Percentiles rank a stretch among this genome's conserved stretches.
These are phyloP conservation scores for Puccinia triticina DNA, from an alignment of 1,284 basidiomycete genomes.

Conservation along the genomic window DNA sequence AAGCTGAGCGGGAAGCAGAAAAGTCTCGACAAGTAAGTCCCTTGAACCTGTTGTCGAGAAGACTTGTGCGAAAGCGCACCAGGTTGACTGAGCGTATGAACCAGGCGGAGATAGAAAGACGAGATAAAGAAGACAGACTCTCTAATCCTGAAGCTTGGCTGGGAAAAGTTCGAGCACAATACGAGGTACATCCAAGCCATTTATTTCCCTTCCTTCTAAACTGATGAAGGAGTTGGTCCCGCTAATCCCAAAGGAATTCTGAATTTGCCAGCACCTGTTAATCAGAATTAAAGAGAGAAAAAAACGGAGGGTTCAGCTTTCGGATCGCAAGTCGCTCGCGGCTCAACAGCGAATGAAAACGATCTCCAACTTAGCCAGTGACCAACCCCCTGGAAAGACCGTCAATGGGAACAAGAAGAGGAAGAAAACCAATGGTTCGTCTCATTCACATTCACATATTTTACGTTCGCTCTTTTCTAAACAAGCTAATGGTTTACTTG, in stretches of 20 bases:
- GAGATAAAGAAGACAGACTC: conserved; percentile 38
- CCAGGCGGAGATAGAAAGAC: conserved; percentile 38
- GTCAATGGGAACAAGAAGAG: conserved; percentile 70
- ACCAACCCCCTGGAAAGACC: conserved; percentile 59
- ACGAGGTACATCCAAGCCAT: conserved; percentile 28
- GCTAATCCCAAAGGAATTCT: not conserved
- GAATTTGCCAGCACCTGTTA: conserved; percentile 70
- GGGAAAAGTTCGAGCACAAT: conserved; percentile 40
- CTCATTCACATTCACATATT: conserved; percentile 17
- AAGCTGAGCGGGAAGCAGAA: conserved; percentile 86
- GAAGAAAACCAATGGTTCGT: conserved; percentile 68
- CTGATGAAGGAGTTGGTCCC: not conserved
- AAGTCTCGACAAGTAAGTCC: conserved; percentile 63
- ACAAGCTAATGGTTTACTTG: not conserved
- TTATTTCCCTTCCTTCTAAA: not conserved
- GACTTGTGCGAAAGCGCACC: not conserved
- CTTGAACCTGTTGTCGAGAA: not conserved
- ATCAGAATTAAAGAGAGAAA: conserved; percentile 81
- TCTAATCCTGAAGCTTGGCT: conserved; percentile 44
- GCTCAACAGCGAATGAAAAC: conserved; percentile 97
- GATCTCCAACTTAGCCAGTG: conserved; percentile 84
- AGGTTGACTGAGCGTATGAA: not conserved
- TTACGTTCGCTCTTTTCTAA: not conserved
- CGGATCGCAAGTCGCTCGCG: conserved; percentile 88
- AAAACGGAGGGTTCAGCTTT: conserved; percentile 78